Percentiles rank a stretch among this genome's conserved stretches.
These are phyloP conservation scores for Pontederia crassipes DNA, from an alignment of 176 grass and related monocot species.

Conservation along the genomic window DNA sequence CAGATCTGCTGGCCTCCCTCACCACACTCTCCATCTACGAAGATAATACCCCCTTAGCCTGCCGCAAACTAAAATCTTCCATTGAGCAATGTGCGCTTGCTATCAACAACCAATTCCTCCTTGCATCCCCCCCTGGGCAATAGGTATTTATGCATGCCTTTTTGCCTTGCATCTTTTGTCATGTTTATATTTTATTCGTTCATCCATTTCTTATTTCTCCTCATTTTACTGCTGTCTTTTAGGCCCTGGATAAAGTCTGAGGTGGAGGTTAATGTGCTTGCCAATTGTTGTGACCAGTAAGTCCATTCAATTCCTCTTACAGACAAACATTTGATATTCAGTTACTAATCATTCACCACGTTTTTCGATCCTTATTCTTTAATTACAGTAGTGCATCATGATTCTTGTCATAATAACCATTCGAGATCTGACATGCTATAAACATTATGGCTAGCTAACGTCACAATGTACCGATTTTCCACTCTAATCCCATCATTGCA, in stretches of 20 bases:
- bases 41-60: constrained; percentile 80
- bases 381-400: no score
- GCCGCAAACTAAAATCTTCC: constrained; percentile 91
- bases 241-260: constrained; percentile 93
- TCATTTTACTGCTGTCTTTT: background rate
- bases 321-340: no score
- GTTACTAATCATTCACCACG: no score
- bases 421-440: no score
- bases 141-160: constrained; percentile 18
- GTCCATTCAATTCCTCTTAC: constrained; percentile 1
- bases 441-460: no score
- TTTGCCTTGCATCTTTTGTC: background rate
- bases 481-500: no score
- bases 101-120: constrained; percentile 90
- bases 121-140: constrained; percentile 67
- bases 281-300: constrained; percentile 78
- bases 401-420: no score
- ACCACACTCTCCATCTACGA: constrained; percentile 82
- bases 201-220: constrained; percentile 1
- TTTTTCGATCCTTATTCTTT: no score
- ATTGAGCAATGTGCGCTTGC: constrained; percentile 76
- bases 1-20: constrained; percentile 83
- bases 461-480: no score
- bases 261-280: constrained; percentile 57
- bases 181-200: background rate